phyloP scores from a whole-genome alignment of 176 grass and related monocot species.

The Hordeum vulgare region MorexV3_pseudomolecules_assembly NC_058524.1:451985224-451985723 shows the following conservation, averaged over 20 bases:
- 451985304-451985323: neutral
- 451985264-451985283: slow-evolving; percentile 6
- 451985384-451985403: neutral
- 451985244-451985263: neutral
- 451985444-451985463: neutral
- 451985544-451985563: neutral
- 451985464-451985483: neutral
- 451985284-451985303: neutral
- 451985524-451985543: neutral
- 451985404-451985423: neutral
- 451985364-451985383: neutral
- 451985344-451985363: neutral
- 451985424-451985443: neutral
- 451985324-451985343: neutral
- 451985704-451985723: neutral
- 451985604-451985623: too few relatives aligned
- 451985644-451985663: neutral
- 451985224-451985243: neutral
- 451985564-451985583: neutral
- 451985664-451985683: neutral
- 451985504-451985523: neutral
- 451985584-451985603: neutral
- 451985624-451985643: too few relatives aligned
- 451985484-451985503: neutral
- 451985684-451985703: neutral